Conservation (phyloP, 2,329 filamentous ascomycete species). For the Pyricularia sp. region DNA sequence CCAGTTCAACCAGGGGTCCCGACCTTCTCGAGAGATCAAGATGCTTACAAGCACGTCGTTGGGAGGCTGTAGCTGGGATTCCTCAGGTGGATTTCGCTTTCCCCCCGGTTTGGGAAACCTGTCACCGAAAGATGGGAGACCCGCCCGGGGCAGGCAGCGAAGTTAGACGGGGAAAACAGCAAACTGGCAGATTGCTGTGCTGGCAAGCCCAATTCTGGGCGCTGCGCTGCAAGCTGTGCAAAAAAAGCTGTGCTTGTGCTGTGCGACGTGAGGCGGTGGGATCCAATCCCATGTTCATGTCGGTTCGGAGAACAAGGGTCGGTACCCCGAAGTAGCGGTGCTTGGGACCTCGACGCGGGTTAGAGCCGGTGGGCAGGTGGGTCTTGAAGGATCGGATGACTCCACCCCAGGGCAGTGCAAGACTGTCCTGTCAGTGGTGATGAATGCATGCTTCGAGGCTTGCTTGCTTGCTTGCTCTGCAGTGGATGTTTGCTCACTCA, state of each 20-base stretch:
- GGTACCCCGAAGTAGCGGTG: neutral
- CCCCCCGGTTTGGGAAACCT: neutral
- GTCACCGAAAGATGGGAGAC: neutral
- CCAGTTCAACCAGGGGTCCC: neutral
- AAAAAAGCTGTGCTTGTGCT: neutral
- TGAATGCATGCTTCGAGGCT: no score
- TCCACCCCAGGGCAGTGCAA: neutral
- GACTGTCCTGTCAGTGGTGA: neutral
- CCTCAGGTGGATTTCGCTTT: neutral
- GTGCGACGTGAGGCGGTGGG: neutral
- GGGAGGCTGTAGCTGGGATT: neutral
- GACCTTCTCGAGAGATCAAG: neutral
- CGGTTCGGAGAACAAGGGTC: neutral
- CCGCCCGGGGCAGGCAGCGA: neutral
- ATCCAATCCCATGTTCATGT: neutral
- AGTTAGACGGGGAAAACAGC: neutral
- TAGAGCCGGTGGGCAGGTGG: neutral
- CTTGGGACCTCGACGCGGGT: neutral
- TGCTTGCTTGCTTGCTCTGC: no score
- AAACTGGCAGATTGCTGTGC: neutral
- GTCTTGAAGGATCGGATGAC: neutral
- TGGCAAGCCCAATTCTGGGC: neutral
- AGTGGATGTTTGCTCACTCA: neutral
- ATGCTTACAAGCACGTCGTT: neutral
- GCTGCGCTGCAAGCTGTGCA: neutral